Evolutionary conservation across 1,139 yeast genomes (phyloP).

Genomic region (Ogataea hybrid): DNA sequence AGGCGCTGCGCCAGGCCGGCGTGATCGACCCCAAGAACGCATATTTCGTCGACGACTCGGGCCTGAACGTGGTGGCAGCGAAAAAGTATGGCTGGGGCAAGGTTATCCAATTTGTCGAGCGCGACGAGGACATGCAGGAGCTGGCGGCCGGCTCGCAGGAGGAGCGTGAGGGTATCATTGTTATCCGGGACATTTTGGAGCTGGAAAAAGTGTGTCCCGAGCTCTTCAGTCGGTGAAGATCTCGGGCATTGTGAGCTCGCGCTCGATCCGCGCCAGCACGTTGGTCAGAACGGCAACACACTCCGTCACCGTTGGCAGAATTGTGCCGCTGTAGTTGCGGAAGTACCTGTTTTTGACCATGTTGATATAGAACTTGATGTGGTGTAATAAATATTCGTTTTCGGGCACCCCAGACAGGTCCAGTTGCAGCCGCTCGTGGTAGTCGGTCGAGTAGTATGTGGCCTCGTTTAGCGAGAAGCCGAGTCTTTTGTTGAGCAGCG

Average conservation of each 20-base stretch:
- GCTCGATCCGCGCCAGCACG: constrained; percentile 17
- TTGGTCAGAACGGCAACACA: constrained; percentile 16
- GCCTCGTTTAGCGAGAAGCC: background rate
- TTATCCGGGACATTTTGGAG: constrained; percentile 47
- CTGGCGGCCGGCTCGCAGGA: constrained; percentile 30
- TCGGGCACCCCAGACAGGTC: constrained; percentile 4
- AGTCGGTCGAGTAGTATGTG: constrained; percentile 1
- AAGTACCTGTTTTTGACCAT: constrained; percentile 18
- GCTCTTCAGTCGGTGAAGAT: constrained; percentile 31
- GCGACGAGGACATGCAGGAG: constrained; percentile 40
- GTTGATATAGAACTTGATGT: constrained; percentile 8
- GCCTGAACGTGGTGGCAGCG: constrained; percentile 60
- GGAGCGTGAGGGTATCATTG: constrained; percentile 39
- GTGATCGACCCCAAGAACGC: constrained; percentile 46
- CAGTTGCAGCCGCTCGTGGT: constrained; percentile 6
- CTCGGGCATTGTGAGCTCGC: constrained; percentile 16
- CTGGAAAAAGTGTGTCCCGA: constrained; percentile 48
- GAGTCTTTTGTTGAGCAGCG: constrained; percentile 2
- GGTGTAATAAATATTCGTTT: constrained; percentile 13
- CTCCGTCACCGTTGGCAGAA: constrained; percentile 23
- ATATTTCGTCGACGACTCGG: constrained; percentile 83
- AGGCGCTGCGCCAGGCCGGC: constrained; percentile 63
- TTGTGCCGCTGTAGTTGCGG: constrained; percentile 10
- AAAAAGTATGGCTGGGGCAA: constrained; percentile 48
- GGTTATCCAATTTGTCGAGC: constrained; percentile 59